A percentile compares a stretch with the other conserved stretches of the same genome.
Evolutionary conservation across 169 alveolate genomes (phyloP).

Genomic region (Neospora caninum): DNA sequence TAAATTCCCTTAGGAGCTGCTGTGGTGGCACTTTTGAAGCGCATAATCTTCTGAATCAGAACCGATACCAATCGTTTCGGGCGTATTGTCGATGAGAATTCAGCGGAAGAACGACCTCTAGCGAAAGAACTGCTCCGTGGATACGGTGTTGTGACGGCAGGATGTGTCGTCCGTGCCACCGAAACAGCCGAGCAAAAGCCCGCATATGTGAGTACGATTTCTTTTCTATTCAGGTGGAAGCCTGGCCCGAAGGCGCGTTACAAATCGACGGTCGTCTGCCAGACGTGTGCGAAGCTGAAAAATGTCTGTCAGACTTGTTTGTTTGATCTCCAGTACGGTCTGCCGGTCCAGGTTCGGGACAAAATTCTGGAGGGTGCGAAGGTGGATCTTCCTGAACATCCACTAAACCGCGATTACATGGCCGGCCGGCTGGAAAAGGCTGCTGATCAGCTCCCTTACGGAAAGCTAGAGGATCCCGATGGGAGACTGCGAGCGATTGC

Average conservation of each 20-base stretch:
- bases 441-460: constrained; percentile 69
- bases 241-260: constrained; percentile 95
- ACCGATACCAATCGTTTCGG: too few species aligned
- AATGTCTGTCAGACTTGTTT: constrained; percentile 98
- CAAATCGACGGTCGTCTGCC: constrained; percentile 96
- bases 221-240: constrained; percentile 89
- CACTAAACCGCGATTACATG: constrained; percentile 66
- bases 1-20: too few species aligned
- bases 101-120: too few species aligned
- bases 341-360: constrained; percentile 90
- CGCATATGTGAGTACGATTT: neutral
- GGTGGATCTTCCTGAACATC: constrained; percentile 63
- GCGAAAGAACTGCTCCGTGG: too few species aligned
- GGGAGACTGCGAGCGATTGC: constrained; percentile 78
- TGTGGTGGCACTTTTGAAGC: too few species aligned
- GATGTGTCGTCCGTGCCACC: too few species aligned
- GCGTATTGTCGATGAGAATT: too few species aligned
- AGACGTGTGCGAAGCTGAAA: constrained; percentile 97
- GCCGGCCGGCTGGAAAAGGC: constrained; percentile 27
- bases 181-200: too few species aligned
- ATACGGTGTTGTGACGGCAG: neutral
- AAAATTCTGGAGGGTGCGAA: constrained; percentile 54
- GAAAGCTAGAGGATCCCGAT: constrained; percentile 56
- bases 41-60: too few species aligned
- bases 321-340: constrained; percentile 96